These are phyloP conservation scores for Epichloe festucae DNA, from an alignment of 2,329 filamentous ascomycete species.

Conservation along the genomic window DNA sequence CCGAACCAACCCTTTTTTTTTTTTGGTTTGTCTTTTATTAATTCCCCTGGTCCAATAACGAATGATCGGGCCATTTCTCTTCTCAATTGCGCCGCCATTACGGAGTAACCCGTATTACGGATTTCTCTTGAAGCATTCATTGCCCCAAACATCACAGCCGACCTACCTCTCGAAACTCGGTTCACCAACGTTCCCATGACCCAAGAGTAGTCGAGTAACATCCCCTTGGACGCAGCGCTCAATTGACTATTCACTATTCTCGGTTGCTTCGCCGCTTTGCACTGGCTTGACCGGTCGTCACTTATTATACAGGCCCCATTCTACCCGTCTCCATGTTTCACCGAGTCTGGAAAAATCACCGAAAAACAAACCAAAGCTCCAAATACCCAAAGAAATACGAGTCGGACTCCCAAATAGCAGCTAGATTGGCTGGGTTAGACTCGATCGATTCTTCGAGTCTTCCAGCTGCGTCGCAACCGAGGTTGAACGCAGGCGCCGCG, in stretches of 20 bases:
- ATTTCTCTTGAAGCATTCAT: background rate
- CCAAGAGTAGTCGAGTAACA: background rate
- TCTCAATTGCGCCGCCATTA: background rate
- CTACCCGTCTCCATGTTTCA: constrained; percentile 23
- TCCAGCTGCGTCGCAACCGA: background rate
- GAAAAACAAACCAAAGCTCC: constrained; percentile 13
- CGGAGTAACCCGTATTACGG: background rate
- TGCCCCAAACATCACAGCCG: background rate
- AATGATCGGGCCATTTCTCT: background rate
- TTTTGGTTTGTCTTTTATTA: background rate
- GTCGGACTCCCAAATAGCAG: constrained; percentile 1
- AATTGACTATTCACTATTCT: background rate
- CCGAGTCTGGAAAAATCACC: constrained; percentile 19
- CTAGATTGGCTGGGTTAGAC: background rate
- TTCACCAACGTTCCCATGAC: background rate
- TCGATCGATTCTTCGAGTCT: constrained; percentile 1
- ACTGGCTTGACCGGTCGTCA: background rate
- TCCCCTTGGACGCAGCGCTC: background rate
- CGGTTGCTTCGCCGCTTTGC: background rate
- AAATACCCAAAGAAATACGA: constrained; percentile 5
- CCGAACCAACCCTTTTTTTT: background rate
- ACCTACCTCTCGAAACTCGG: background rate
- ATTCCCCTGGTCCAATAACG: background rate
- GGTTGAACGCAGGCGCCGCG: background rate
- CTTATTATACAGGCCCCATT: background rate